Evolutionary conservation across 139 green algal genomes (phyloP).

Genomic region (Nannochloris sp.): DNA sequence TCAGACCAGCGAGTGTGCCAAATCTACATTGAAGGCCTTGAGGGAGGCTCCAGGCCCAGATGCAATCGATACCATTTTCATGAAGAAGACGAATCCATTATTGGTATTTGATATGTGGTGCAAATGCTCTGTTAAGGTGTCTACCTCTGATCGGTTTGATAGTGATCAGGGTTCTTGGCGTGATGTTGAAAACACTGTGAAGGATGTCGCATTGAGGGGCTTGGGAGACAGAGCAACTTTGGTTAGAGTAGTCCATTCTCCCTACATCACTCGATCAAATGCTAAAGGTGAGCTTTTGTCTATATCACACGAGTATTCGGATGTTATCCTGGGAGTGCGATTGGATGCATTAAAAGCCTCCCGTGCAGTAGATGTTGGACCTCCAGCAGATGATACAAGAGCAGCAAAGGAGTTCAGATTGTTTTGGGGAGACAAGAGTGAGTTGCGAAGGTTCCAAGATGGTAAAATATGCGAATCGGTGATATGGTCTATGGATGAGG

Average conservation of each 20-base stretch:
- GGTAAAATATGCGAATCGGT: slow-evolving; percentile 68
- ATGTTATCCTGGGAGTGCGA: background rate
- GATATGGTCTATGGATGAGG: slow-evolving; percentile 47
- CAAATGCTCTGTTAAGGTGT: slow-evolving; percentile 14
- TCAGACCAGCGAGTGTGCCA: slow-evolving; percentile 26
- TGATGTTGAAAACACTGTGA: background rate
- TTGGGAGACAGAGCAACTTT: background rate
- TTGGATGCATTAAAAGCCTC: slow-evolving; percentile 35
- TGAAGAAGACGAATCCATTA: slow-evolving; percentile 7
- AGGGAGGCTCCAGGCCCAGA: slow-evolving; percentile 30
- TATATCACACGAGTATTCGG: background rate
- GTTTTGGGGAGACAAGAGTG: slow-evolving; percentile 65
- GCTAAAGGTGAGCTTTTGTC: background rate
- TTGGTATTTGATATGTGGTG: slow-evolving; percentile 52
- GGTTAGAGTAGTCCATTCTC: slow-evolving; percentile 6
- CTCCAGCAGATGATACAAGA: slow-evolving; percentile 37
- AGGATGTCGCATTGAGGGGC: background rate
- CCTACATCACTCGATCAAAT: slow-evolving; percentile 2
- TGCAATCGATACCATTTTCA: slow-evolving; percentile 43
- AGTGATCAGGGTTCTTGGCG: background rate
- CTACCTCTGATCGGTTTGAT: background rate
- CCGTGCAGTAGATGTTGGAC: slow-evolving; percentile 60
- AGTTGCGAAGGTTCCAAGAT: slow-evolving; percentile 66
- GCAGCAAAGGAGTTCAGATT: slow-evolving; percentile 49
- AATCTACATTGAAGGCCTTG: slow-evolving; percentile 33